These are phyloP conservation scores for Actinidia arguta DNA, from an alignment of 179 eudicot species.

Conservation along the genomic window DNA sequence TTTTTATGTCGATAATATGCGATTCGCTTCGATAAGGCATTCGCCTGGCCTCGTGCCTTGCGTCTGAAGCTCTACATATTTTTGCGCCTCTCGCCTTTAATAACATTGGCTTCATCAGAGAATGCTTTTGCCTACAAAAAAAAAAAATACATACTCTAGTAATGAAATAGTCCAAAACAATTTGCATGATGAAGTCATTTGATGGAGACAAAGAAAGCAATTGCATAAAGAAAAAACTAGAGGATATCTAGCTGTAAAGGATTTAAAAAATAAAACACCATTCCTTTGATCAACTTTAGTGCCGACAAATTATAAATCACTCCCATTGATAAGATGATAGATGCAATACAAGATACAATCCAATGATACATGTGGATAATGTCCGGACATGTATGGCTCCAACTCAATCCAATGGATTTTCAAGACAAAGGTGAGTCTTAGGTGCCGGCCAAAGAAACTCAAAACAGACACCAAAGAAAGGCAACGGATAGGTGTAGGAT, in stretches of 20 bases:
- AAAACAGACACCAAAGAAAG: too few relatives aligned
- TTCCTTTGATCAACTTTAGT: neutral
- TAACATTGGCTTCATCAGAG: too few relatives aligned
- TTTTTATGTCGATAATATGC: too few relatives aligned
- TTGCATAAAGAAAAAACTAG: neutral
- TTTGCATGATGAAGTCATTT: neutral
- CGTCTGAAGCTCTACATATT: too few relatives aligned
- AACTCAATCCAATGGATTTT: too few relatives aligned
- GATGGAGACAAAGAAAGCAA: neutral
- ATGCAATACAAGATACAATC: neutral
- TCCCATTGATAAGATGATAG: neutral
- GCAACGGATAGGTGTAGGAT: too few relatives aligned
- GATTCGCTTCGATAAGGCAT: too few relatives aligned
- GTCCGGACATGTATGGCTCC: too few relatives aligned
- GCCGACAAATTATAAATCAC: neutral
- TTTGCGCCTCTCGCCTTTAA: too few relatives aligned
- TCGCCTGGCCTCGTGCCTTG: too few relatives aligned
- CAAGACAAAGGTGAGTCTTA: too few relatives aligned
- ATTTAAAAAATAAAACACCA: neutral
- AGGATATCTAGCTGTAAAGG: neutral
- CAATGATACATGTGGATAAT: neutral
- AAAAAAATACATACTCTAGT: neutral
- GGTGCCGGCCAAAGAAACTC: too few relatives aligned
- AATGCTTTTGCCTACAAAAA: conserved; percentile 71
- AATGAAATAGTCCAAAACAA: neutral